Percentiles rank a stretch among this genome's conserved stretches.
Conservation (phyloP, 352 stramenopile species). For the Pythium dissotocum region DNA sequence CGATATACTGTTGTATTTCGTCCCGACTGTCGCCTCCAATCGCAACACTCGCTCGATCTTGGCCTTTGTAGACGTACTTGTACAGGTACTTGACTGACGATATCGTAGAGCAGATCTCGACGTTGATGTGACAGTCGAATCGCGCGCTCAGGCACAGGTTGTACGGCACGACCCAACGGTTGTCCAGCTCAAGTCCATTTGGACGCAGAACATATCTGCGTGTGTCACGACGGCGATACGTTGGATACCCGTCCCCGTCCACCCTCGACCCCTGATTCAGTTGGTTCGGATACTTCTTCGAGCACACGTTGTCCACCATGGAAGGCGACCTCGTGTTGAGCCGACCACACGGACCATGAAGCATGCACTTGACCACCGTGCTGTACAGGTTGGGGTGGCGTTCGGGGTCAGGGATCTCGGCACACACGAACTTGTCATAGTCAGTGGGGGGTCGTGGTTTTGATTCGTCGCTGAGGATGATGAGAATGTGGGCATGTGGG, state of each 20-base stretch:
- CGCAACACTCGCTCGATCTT: slow-evolving; percentile 2
- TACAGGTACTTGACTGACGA: slow-evolving; percentile 53
- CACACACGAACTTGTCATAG: slow-evolving; percentile 8
- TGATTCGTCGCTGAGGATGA: slow-evolving; percentile 30
- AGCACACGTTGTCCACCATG: slow-evolving; percentile 8
- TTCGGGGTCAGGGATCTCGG: slow-evolving; percentile 7
- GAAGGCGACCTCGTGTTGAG: background rate
- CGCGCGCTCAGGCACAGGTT: slow-evolving; percentile 51
- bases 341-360: slow-evolving; percentile 9
- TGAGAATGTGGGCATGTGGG: slow-evolving; percentile 38
- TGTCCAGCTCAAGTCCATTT: slow-evolving; percentile 11
- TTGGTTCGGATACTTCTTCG: slow-evolving; percentile 4
- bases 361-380: background rate
- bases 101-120: slow-evolving; percentile 43
- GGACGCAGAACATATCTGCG: no score
- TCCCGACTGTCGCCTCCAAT: slow-evolving; percentile 11
- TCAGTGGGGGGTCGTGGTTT: slow-evolving; percentile 8
- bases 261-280: no score
- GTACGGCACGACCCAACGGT: slow-evolving; percentile 57
- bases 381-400: background rate
- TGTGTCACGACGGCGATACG: background rate
- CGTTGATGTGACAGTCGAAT: slow-evolving; percentile 58
- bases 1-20: slow-evolving; percentile 32
- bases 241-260: background rate
- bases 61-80: slow-evolving; percentile 57